Conservation (phyloP, 1,139 yeast species). For the Pichia sp. region DNA sequence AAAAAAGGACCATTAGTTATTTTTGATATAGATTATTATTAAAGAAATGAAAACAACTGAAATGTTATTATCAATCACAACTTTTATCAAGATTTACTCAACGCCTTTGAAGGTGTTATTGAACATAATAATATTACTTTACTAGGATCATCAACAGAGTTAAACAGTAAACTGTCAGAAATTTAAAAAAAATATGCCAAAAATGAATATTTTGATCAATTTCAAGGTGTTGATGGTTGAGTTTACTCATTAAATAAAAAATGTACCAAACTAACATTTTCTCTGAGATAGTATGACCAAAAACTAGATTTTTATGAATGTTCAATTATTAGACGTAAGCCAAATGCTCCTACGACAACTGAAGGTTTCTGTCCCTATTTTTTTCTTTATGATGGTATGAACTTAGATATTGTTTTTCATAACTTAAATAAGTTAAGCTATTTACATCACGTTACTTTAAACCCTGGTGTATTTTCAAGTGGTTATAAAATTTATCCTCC, state of each 20-base stretch:
- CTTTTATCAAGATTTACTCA: background rate
- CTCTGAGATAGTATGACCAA: background rate
- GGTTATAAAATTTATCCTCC: background rate
- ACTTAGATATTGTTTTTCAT: background rate
- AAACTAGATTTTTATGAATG: background rate
- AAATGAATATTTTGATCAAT: background rate
- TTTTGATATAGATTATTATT: background rate
- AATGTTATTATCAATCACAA: background rate
- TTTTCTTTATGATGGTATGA: background rate
- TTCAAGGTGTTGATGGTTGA: background rate
- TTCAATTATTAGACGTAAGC: background rate
- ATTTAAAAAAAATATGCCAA: background rate
- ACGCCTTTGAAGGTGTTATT: background rate
- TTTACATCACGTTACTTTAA: background rate
- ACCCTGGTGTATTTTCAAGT: background rate
- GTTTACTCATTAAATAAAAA: background rate
- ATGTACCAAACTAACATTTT: background rate
- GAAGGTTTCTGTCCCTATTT: background rate
- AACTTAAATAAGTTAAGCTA: background rate
- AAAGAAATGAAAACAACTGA: background rate
- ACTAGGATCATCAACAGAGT: background rate
- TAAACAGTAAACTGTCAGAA: background rate
- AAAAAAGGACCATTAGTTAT: background rate
- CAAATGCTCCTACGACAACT: background rate
- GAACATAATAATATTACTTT: background rate